Base-by-base conservation (phyloP, 352 stramenopile species). In the Phytopythium oedochilum region DNA sequence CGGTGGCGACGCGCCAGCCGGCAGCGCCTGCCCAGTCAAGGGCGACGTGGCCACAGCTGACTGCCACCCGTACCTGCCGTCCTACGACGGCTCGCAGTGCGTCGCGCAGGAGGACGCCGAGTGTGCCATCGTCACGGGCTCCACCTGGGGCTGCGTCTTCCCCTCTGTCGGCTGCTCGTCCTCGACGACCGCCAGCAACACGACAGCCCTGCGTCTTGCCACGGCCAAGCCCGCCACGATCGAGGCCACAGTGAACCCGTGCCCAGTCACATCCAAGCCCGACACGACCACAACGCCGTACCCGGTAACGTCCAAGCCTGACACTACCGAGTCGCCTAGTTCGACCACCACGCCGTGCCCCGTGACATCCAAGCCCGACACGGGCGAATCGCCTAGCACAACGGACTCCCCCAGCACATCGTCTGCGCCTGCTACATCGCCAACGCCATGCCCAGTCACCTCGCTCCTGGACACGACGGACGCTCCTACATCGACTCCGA, bases 31-130 rank as follows among this genome's bases (percentile, higher is more conserved):
- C 39, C 39, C 39, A 3, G 8, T 66, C 36, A 71, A 71, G 52
- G 73, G 75, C 38, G 70, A 84, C 31, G 53, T 64, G 10, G 64
- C 75, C 3, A 60, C 57, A 8, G 42, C 65, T 7, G 62, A 70
- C 49, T 89, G 78, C 56, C 61, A 80, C 49, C 50, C 62, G 26
- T 59, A 60, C 45, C 54, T 86, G 17, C 52, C 69, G 31, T 77
- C 71, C 26, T 87, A 64, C 49, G 46, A 66, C 18, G 63, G 56
- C 47, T 57, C 45, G 20, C 36, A 55, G 28, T 83, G 73, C 29
- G 57, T 76, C 1, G 60, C 64, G 0, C 61, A 58, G 7, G 70
- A 80, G 53, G 63, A 80, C 55, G 65, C 70, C 12, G 57, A 71
- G 52, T 88, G 75, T 40, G 62, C 61, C 22, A 65, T 80, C 35